A percentile compares a stretch with the other conserved stretches of the same genome.
Conservation (phyloP, 2,329 filamentous ascomycete species). For the Xylariaceae sp. region DNA sequence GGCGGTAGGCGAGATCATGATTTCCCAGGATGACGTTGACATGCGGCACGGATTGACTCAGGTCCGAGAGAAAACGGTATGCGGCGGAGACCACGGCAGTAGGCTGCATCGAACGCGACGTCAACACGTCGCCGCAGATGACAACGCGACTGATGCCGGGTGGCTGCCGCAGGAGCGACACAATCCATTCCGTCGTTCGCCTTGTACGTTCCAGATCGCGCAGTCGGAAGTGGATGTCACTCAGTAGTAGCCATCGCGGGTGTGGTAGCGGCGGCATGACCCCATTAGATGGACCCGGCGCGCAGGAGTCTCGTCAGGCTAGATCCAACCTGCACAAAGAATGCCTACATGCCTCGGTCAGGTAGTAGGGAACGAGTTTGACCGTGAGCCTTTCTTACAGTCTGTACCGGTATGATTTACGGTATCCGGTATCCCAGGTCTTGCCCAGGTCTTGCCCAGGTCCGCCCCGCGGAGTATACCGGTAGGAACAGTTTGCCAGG, state of each 20-base stretch:
- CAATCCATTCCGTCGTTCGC: slow-evolving; percentile 32
- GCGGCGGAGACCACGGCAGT: slow-evolving; percentile 34
- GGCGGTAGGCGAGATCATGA: slow-evolving; percentile 34
- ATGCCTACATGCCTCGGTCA: too few species aligned
- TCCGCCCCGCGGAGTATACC: too few species aligned
- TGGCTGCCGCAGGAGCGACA: slow-evolving; percentile 23
- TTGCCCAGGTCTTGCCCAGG: too few species aligned
- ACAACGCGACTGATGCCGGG: slow-evolving; percentile 28
- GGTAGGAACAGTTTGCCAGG: too few species aligned
- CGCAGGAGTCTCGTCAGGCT: background rate
- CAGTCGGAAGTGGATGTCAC: slow-evolving; percentile 34
- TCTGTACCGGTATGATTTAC: too few species aligned
- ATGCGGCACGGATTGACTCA: slow-evolving; percentile 29
- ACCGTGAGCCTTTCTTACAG: too few species aligned
- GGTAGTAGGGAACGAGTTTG: too few species aligned
- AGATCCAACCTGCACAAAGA: background rate
- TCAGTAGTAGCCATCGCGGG: slow-evolving; percentile 32
- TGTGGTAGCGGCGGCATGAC: slow-evolving; percentile 10
- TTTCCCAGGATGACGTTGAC: slow-evolving; percentile 36
- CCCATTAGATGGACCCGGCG: background rate
- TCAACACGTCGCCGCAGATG: slow-evolving; percentile 34
- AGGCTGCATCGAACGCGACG: slow-evolving; percentile 29
- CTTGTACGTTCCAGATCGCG: slow-evolving; percentile 31
- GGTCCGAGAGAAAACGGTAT: slow-evolving; percentile 31
- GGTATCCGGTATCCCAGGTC: too few species aligned